phyloP scores from a whole-genome alignment of 2,329 filamentous ascomycete species.

The Cladosporium sp. region DNA sequence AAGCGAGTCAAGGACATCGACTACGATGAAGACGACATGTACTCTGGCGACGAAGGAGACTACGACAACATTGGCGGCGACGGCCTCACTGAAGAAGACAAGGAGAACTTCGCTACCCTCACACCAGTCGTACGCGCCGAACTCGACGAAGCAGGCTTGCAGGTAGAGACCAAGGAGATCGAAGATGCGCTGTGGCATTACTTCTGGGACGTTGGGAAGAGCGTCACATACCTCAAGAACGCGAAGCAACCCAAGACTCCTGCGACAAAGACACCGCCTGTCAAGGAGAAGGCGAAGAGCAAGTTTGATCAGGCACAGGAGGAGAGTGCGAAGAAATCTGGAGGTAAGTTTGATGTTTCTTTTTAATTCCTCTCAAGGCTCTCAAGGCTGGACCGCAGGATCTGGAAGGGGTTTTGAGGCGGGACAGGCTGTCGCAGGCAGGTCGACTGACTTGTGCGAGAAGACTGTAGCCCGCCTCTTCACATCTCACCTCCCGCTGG shows the following conservation, averaged over 20 bases:
- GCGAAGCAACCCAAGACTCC: conserved; percentile 29
- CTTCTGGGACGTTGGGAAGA: conserved; percentile 88
- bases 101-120: conserved; percentile 33
- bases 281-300: conserved; percentile 44
- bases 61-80: conserved; percentile 44
- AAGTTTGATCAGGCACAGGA: conserved; percentile 51
- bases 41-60: conserved; percentile 47
- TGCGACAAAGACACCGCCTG: conserved; percentile 32
- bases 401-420: conserved; percentile 9
- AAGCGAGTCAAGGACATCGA: conserved; percentile 49
- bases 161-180: conserved; percentile 69
- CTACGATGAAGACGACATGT: conserved; percentile 54
- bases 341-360: conserved; percentile 44
- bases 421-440: conserved; percentile 15
- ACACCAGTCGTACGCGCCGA: conserved; percentile 37
- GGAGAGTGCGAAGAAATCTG: conserved; percentile 41
- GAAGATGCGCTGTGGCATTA: conserved; percentile 94
- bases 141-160: conserved; percentile 37
- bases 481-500: conserved; percentile 35
- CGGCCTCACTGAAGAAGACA: conserved; percentile 43
- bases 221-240: conserved; percentile 73
- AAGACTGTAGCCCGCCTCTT: conserved; percentile 18
- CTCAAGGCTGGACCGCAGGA: conserved; percentile 6
- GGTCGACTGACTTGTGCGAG: conserved; percentile 21
- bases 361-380: not conserved